phyloP scores from a whole-genome alignment of 345 rosid species.

The Draba incana region DNA sequence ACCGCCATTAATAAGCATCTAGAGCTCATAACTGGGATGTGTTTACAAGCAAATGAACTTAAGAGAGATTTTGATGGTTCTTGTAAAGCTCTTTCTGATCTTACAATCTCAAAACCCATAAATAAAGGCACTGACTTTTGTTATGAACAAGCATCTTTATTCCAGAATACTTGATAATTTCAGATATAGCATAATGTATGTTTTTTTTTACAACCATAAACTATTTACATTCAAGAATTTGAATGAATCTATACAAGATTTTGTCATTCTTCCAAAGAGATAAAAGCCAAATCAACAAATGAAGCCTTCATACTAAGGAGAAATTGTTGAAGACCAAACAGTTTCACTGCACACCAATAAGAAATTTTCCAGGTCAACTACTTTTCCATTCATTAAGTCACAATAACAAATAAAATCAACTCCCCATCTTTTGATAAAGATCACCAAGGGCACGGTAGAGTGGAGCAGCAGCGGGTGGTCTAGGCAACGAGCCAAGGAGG shows the following conservation, averaged over 20 bases:
- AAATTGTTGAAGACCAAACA: constrained; percentile 7
- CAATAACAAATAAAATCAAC: constrained; percentile 41
- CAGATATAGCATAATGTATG: constrained; percentile 1
- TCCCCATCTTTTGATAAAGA: constrained; percentile 61
- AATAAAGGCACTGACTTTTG: constrained; percentile 4
- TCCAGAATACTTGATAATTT: constrained; percentile 2
- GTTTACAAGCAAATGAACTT: constrained; percentile 9
- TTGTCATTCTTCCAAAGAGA: constrained; percentile 16
- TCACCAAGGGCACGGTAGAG: constrained; percentile 79
- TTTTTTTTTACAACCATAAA: constrained; percentile 36
- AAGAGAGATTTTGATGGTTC: constrained; percentile 24
- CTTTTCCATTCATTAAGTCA: constrained; percentile 2
- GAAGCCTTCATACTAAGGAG: constrained; percentile 28
- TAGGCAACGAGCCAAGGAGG: constrained; percentile 78
- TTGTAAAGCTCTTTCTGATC: constrained; percentile 8
- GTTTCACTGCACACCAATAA: constrained; percentile 41
- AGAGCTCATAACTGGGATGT: background rate
- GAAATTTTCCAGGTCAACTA: constrained; percentile 23
- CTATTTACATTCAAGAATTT: constrained; percentile 44
- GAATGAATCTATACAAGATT: constrained; percentile 36
- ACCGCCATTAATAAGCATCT: constrained; percentile 8
- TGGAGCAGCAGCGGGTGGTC: constrained; percentile 83
- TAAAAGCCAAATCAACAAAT: constrained; percentile 26
- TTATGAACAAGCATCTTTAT: background rate
- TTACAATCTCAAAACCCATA: constrained; percentile 11